These are phyloP conservation scores for Chrysoporthe austroafricana DNA, from an alignment of 2,329 filamentous ascomycete genomes.

Conservation along the genomic window DNA sequence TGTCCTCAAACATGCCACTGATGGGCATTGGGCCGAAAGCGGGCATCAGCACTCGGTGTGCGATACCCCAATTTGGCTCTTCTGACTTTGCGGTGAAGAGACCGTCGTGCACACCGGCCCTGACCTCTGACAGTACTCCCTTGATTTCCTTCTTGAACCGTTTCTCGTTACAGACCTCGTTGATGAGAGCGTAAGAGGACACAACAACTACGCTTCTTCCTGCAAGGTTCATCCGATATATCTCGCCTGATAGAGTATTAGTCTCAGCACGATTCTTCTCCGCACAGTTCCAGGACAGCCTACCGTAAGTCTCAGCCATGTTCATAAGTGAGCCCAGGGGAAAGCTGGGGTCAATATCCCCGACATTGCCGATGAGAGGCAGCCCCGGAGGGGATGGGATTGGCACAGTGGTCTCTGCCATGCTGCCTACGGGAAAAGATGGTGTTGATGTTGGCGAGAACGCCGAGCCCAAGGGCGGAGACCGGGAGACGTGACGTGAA, in stretches of 20 bases:
- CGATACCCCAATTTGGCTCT: slow-evolving; percentile 68
- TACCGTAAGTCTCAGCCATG: slow-evolving; percentile 69
- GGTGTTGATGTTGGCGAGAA: background rate
- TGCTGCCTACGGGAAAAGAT: slow-evolving; percentile 4
- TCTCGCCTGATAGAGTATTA: slow-evolving; percentile 29
- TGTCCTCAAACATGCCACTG: slow-evolving; percentile 69
- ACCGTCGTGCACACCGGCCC: slow-evolving; percentile 64
- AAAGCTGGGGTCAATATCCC: slow-evolving; percentile 63
- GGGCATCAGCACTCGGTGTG: slow-evolving; percentile 67
- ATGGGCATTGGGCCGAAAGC: slow-evolving; percentile 73
- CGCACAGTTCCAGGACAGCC: slow-evolving; percentile 21
- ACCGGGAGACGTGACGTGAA: background rate
- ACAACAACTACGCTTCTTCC: slow-evolving; percentile 26
- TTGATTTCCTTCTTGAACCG: slow-evolving; percentile 62
- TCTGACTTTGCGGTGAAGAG: slow-evolving; percentile 58
- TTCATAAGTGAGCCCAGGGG: slow-evolving; percentile 58
- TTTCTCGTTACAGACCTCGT: slow-evolving; percentile 66
- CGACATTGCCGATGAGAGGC: slow-evolving; percentile 68
- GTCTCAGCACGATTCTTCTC: slow-evolving; percentile 5
- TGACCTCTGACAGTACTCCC: slow-evolving; percentile 55
- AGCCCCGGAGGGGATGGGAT: slow-evolving; percentile 68
- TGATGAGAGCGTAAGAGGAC: slow-evolving; percentile 46
- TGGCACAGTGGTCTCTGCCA: slow-evolving; percentile 38
- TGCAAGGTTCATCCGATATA: slow-evolving; percentile 28
- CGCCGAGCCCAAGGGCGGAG: background rate